Conservation (phyloP, 768 basidiomycete genomes). For the Boletus sp. region DNA sequence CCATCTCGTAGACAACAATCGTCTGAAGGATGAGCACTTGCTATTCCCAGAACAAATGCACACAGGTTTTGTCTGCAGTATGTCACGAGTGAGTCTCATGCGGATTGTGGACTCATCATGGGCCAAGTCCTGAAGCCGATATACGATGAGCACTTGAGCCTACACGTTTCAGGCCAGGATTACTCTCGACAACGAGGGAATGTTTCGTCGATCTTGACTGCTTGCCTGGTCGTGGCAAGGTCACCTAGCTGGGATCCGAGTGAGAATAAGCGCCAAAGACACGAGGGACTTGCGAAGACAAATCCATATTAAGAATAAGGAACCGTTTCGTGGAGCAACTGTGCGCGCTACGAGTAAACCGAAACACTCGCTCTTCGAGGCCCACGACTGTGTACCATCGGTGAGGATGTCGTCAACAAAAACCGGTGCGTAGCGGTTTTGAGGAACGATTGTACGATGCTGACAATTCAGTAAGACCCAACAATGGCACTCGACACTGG, state of each 20-base stretch:
- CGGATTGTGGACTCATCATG: neutral
- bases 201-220: neutral
- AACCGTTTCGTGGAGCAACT: neutral
- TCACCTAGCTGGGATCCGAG: neutral
- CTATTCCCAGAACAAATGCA: too few relatives aligned
- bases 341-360: neutral
- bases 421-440: neutral
- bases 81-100: too few relatives aligned
- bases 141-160: neutral
- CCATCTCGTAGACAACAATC: too few relatives aligned
- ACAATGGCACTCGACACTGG: neutral
- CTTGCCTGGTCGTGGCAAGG: neutral
- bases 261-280: neutral
- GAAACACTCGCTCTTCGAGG: neutral
- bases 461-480: neutral
- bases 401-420: neutral
- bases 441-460: neutral
- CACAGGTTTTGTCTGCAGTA: too few relatives aligned
- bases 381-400: neutral
- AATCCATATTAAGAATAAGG: neutral
- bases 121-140: neutral
- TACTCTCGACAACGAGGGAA: neutral
- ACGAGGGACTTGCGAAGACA: neutral
- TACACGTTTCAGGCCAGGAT: neutral
- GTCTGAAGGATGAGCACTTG: too few relatives aligned